Conservation (phyloP, 2,329 filamentous ascomycete genomes). For the Ascochyta viciae-villosae region DNA sequence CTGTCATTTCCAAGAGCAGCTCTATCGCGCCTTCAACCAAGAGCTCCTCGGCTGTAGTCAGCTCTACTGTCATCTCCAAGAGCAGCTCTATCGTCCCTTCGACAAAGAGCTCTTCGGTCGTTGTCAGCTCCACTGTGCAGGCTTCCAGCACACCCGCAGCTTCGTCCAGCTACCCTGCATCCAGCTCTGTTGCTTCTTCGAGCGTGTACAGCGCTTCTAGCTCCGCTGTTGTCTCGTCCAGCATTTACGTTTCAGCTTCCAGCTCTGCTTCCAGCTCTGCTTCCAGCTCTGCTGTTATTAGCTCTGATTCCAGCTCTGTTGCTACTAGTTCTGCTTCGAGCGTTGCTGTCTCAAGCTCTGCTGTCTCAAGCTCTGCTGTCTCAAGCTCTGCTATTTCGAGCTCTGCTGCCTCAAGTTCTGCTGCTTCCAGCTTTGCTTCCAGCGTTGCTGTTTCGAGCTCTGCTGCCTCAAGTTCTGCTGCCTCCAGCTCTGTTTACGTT, state of each 20-base stretch:
- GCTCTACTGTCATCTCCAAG: slow-evolving; percentile 7
- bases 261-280: no score
- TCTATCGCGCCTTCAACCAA: not conserved
- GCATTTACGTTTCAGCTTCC: not conserved
- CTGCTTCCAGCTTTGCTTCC: not conserved
- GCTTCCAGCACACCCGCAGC: slow-evolving; percentile 8
- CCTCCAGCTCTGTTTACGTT: not conserved
- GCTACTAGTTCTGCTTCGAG: not conserved
- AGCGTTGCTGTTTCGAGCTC: not conserved
- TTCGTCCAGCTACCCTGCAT: slow-evolving; percentile 1
- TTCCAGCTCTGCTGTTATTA: not conserved
- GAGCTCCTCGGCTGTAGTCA: slow-evolving; percentile 9
- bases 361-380: slow-evolving; percentile 1
- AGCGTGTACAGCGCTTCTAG: not conserved
- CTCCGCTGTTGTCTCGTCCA: not conserved
- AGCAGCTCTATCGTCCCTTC: slow-evolving; percentile 1
- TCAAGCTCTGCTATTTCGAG: slow-evolving; percentile 7
- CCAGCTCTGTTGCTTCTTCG: slow-evolving; percentile 9
- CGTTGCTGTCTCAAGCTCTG: not conserved
- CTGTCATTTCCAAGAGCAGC: slow-evolving; percentile 8
- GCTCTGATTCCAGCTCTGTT: not conserved
- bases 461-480: not conserved
- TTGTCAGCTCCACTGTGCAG: slow-evolving; percentile 7
- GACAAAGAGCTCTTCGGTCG: slow-evolving; percentile 8
- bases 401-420: no score